These are phyloP conservation scores for Chloranthus sessilifolius DNA, from an alignment of 164 flowering plant genomes.

Conservation along the genomic window DNA sequence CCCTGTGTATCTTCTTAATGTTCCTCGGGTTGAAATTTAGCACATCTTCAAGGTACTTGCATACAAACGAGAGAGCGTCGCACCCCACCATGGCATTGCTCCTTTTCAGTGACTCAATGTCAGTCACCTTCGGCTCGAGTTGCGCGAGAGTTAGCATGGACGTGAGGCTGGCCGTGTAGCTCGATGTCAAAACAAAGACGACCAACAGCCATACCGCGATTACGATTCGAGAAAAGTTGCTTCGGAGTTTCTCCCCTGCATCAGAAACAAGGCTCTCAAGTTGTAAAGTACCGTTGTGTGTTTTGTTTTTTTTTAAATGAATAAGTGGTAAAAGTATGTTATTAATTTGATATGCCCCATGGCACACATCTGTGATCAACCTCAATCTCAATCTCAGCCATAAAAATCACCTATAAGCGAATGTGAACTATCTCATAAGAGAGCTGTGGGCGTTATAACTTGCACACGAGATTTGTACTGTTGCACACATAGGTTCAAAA, in stretches of 20 bases:
- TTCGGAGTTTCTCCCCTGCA: slow-evolving; percentile 34
- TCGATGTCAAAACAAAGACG: slow-evolving; percentile 33
- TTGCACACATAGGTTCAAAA: too few relatives aligned
- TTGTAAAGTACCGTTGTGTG: too few relatives aligned
- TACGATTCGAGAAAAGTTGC: slow-evolving; percentile 34
- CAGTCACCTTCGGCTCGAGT: slow-evolving; percentile 34
- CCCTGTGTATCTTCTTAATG: slow-evolving; percentile 11
- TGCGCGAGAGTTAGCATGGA: slow-evolving; percentile 34
- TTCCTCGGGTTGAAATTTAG: slow-evolving; percentile 15
- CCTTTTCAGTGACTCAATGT: slow-evolving; percentile 18
- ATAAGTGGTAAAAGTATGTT: not conserved
- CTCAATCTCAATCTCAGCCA: too few relatives aligned
- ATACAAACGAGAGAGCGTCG: slow-evolving; percentile 26
- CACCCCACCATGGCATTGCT: slow-evolving; percentile 31
- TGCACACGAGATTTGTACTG: too few relatives aligned
- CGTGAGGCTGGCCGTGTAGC: slow-evolving; percentile 45
- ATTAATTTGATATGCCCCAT: too few relatives aligned
- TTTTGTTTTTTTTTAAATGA: too few relatives aligned
- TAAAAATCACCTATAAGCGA: not conserved
- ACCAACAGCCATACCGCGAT: slow-evolving; percentile 41
- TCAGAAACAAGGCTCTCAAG: too few relatives aligned
- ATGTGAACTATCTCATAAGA: not conserved
- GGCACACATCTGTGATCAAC: too few relatives aligned
- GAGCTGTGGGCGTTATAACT: too few relatives aligned
- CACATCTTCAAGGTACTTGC: slow-evolving; percentile 11